Conservation (phyloP, 352 stramenopile genomes). For the Globisporangium ultimum region DNA sequence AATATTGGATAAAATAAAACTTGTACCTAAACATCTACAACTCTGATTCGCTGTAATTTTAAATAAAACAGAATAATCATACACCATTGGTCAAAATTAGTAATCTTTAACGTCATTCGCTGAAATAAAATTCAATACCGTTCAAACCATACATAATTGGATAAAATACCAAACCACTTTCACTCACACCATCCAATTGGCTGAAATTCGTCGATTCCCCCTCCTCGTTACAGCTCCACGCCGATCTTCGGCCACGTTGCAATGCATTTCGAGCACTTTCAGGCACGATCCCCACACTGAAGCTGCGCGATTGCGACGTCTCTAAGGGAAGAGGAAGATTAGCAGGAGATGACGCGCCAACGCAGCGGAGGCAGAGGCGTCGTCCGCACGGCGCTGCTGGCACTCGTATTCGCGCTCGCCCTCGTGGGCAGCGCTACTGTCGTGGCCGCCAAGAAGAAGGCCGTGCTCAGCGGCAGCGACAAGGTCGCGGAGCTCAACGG, state of each 20-base stretch:
- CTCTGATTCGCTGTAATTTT: too few relatives aligned
- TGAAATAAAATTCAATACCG: too few relatives aligned
- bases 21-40: too few relatives aligned
- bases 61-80: too few relatives aligned
- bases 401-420: conserved; percentile 34
- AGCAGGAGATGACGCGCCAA: neutral
- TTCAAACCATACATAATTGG: too few relatives aligned
- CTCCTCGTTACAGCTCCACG: neutral
- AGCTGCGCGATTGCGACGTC: neutral
- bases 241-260: conserved; percentile 3
- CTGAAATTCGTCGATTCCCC: too few relatives aligned
- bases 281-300: too few relatives aligned
- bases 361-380: conserved; percentile 6
- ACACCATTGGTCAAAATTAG: too few relatives aligned
- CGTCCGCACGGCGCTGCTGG: conserved; percentile 32
- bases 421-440: conserved; percentile 5
- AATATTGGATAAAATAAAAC: too few relatives aligned
- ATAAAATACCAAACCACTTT: neutral
- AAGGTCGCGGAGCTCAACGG: conserved; percentile 61
- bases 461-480: conserved; percentile 33
- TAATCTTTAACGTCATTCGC: too few relatives aligned
- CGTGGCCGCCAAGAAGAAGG: conserved; percentile 38
- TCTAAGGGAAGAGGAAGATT: neutral
- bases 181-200: too few relatives aligned
- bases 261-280: neutral